Evolutionary conservation across 306 rosid genomes (phyloP), one percentile per base, ranked within the genome.

Genomic region (Echinosophora koreensis): DNA sequence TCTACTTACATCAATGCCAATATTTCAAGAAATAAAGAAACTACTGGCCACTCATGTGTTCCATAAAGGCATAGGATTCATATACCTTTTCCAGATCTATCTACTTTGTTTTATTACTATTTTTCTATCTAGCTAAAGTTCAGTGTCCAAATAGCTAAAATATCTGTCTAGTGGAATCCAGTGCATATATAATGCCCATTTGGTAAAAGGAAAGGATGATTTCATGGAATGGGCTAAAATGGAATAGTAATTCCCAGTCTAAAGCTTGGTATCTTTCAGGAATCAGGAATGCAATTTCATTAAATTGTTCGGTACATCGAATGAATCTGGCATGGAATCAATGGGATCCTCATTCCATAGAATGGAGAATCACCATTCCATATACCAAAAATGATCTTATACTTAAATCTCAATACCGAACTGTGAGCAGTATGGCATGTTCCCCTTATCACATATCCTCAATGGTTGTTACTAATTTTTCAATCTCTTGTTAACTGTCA

Each of bases 51-150:
- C 76, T 65, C 72, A 39, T 47, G 6, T 42, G 27, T 38, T 44
- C n/a, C 54, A 57, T 32, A 12, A 47, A 65, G 42, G 69, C 76
- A 63, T n/a, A 11, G 56, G n/a, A 82, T 50, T 77, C 69, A 57
- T 39, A 52, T 64, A 55, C 35, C 39, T n/a, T n/a, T n/a, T n/a
- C n/a, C n/a, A n/a, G n/a, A n/a, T n/a, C n/a, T n/a, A n/a, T n/a
- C n/a, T n/a, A n/a, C n/a, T n/a, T n/a, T n/a, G n/a, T n/a, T n/a
- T n/a, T n/a, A n/a, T n/a, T n/a, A n/a, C n/a, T n/a, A n/a, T n/a
- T n/a, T n/a, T n/a, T n/a, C n/a, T n/a, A n/a, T n/a, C n/a, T n/a
- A n/a, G n/a, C n/a, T n/a, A n/a, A n/a, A n/a, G n/a, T n/a, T n/a
- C n/a, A n/a, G n/a, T 28, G 39, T 63, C 56, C 67, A 41, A 60